Percentiles rank a stretch among this genome's conserved stretches.
Evolutionary conservation across 176 grass and related monocot species (phyloP).

Genomic region (Tuctoria greenei): DNA sequence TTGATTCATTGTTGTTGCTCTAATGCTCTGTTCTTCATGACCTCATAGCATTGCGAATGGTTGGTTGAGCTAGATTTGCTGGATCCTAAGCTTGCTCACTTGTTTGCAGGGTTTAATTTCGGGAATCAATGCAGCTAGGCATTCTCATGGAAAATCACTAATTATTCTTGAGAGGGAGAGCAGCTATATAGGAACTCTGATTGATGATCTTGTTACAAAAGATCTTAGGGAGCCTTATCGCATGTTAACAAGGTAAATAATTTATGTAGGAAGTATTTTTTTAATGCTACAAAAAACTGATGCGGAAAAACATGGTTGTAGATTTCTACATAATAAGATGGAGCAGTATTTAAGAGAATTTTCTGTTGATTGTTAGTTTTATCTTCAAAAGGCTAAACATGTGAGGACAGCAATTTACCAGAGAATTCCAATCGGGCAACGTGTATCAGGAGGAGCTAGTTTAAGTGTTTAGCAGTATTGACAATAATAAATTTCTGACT

Average conservation of each 20-base stretch:
- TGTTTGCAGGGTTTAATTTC: slow-evolving; percentile 79
- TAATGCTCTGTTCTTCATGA: slow-evolving; percentile 29
- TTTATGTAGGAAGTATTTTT: slow-evolving; percentile 15
- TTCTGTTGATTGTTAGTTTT: background rate
- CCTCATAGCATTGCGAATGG: slow-evolving; percentile 16
- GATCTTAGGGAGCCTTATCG: slow-evolving; percentile 96
- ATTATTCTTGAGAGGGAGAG: slow-evolving; percentile 98
- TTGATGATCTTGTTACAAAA: slow-evolving; percentile 99
- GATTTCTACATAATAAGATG: background rate
- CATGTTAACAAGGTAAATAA: slow-evolving; percentile 79
- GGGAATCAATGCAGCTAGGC: slow-evolving; percentile 93
- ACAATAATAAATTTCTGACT: background rate
- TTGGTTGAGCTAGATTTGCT: slow-evolving; percentile 17
- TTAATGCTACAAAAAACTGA: slow-evolving; percentile 2
- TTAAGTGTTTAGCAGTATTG: slow-evolving; percentile 1
- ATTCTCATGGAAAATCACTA: slow-evolving; percentile 81
- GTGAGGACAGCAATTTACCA: background rate
- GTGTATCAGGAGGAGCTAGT: slow-evolving; percentile 5
- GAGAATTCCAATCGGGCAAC: background rate
- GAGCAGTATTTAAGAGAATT: slow-evolving; percentile 2
- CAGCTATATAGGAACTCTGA: slow-evolving; percentile 92
- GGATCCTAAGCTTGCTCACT: slow-evolving; percentile 28
- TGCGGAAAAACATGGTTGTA: background rate
- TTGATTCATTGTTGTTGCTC: slow-evolving; percentile 36
- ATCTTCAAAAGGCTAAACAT: slow-evolving; percentile 2